phyloP scores from a whole-genome alignment of 495 filamentous ascomycete species.

The Saxophila tyrrhenica region DNA sequence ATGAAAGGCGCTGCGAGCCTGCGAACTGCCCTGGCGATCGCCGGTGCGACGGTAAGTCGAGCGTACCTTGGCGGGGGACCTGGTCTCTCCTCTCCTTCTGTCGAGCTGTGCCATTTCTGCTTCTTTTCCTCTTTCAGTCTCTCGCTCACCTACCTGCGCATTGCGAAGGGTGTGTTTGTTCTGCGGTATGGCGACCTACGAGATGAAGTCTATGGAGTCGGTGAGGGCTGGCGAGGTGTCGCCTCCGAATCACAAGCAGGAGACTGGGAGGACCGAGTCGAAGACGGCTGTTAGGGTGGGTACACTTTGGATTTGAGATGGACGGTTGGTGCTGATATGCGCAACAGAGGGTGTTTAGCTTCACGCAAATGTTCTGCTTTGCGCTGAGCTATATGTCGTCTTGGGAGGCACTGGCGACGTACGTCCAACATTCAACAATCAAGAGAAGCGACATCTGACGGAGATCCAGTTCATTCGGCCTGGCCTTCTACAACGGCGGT shows the following conservation, averaged over 20 bases:
- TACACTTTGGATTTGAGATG: background rate
- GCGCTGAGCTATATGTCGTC: conserved; percentile 2
- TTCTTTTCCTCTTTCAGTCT: no score
- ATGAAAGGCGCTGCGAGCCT: background rate
- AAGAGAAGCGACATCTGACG: background rate
- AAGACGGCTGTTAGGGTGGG: background rate
- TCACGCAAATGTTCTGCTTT: conserved; percentile 2
- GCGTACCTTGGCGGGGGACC: background rate
- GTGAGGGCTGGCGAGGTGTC: background rate
- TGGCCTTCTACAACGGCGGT: conserved; percentile 6
- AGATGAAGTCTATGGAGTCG: background rate
- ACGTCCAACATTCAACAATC: background rate
- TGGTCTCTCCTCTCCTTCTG: background rate
- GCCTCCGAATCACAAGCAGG: background rate
- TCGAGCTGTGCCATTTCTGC: no score
- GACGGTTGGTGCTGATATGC: background rate
- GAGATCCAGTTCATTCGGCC: background rate
- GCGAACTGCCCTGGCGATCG: background rate
- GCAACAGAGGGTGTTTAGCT: conserved; percentile 1
- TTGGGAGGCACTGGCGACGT: conserved; percentile 1
- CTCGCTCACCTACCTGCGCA: no score
- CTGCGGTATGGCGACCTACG: background rate
- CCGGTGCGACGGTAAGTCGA: background rate
- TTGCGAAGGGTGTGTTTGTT: background rate
- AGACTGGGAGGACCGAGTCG: background rate